These are phyloP conservation scores for Pseudocercospora macadamiae DNA, from an alignment of 2,329 filamentous ascomycete species.

Conservation along the genomic window DNA sequence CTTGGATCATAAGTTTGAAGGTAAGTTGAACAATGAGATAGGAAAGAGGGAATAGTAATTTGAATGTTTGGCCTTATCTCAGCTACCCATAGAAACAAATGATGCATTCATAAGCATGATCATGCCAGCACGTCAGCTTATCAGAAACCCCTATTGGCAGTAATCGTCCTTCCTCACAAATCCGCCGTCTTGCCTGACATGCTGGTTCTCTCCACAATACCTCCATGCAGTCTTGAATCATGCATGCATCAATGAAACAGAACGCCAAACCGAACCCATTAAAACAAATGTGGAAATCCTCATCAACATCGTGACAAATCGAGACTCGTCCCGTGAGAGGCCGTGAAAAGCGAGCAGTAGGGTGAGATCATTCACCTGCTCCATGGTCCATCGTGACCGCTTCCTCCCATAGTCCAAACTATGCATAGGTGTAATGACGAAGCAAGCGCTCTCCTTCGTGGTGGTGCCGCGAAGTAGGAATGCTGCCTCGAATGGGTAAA, in stretches of 20 bases:
- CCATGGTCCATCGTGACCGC: neutral
- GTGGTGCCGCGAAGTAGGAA: neutral
- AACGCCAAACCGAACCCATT: slow-evolving; percentile 1
- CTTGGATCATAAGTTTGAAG: too few relatives aligned
- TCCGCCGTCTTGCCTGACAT: slow-evolving; percentile 9
- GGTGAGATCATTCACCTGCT: slow-evolving; percentile 3
- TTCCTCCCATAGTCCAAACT: slow-evolving; percentile 5
- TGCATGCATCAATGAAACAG: slow-evolving; percentile 6
- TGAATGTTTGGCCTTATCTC: slow-evolving; percentile 11
- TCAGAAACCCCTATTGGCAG: neutral
- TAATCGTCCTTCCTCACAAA: neutral
- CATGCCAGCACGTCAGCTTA: slow-evolving; percentile 8
- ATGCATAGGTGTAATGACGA: slow-evolving; percentile 5
- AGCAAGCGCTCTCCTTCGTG: neutral
- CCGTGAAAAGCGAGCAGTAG: neutral
- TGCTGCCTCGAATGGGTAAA: slow-evolving; percentile 9
- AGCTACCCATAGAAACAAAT: slow-evolving; percentile 18
- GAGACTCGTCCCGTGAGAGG: neutral
- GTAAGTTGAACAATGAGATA: neutral
- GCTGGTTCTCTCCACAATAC: neutral
- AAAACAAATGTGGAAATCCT: slow-evolving; percentile 3
- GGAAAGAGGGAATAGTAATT: neutral
- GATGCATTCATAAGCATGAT: slow-evolving; percentile 8
- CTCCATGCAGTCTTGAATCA: slow-evolving; percentile 11
- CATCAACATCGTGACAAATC: slow-evolving; percentile 22